These are phyloP conservation scores for Colletotrichum liriopes DNA, from an alignment of 2,329 filamentous ascomycete genomes.

Conservation along the genomic window DNA sequence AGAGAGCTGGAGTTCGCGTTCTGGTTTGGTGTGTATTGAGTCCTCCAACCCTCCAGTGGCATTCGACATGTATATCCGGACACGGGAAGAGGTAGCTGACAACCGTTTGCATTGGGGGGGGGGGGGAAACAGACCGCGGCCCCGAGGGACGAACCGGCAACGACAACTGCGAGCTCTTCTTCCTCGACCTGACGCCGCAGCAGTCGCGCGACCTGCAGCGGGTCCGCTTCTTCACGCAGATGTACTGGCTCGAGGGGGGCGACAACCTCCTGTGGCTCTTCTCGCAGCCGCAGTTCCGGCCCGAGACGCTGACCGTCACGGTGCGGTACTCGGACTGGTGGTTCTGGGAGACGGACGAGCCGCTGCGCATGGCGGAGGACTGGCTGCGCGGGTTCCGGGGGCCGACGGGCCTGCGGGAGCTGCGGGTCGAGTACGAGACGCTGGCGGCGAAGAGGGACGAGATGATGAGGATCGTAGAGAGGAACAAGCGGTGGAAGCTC, in stretches of 20 bases:
- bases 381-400: slow-evolving; percentile 54
- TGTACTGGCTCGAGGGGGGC: slow-evolving; percentile 55
- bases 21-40: slow-evolving; percentile 19
- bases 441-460: slow-evolving; percentile 61
- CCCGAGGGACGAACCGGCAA: slow-evolving; percentile 9
- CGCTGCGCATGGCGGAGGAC: slow-evolving; percentile 52
- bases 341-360: slow-evolving; percentile 58
- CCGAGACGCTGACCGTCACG: slow-evolving; percentile 59
- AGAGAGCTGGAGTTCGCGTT: slow-evolving; percentile 33
- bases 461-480: slow-evolving; percentile 59
- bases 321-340: slow-evolving; percentile 67
- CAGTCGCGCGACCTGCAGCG: slow-evolving; percentile 44
- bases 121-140: slow-evolving; percentile 22
- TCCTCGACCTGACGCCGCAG: slow-evolving; percentile 19
- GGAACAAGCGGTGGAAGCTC: slow-evolving; percentile 37
- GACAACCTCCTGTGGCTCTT: slow-evolving; percentile 48
- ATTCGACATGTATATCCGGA: neutral
- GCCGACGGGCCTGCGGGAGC: slow-evolving; percentile 53
- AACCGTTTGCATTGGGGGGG: neutral
- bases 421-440: slow-evolving; percentile 65
- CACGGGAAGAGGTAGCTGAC: neutral
- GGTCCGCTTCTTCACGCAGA: slow-evolving; percentile 60
- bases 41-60: neutral
- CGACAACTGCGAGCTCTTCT: slow-evolving; percentile 2
- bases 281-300: slow-evolving; percentile 49